Conservation (phyloP, 306 rosid species). For the Macrotyloma uniflorum region DNA sequence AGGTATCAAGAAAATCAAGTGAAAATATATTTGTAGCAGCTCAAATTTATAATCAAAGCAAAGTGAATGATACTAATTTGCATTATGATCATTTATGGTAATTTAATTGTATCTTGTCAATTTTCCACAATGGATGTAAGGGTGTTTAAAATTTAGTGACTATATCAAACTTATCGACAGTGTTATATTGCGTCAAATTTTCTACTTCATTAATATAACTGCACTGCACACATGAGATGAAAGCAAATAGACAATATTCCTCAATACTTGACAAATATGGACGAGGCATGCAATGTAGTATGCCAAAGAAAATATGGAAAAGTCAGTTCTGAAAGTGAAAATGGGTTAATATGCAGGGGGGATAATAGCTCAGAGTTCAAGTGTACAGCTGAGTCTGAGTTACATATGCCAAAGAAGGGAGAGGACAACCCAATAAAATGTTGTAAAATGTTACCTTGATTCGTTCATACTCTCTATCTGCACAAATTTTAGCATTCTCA, state of each 20-base stretch:
- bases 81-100: constrained; percentile 8
- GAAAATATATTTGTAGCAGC: background rate
- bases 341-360: background rate
- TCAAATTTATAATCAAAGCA: constrained; percentile 19
- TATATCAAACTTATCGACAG: background rate
- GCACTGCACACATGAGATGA: constrained; percentile 4
- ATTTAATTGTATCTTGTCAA: constrained; percentile 5
- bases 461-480: constrained; percentile 77
- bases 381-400: constrained; percentile 12
- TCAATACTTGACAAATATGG: constrained; percentile 7
- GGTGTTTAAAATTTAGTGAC: constrained; percentile 14
- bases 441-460: constrained; percentile 67
- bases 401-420: background rate
- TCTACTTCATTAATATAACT: constrained; percentile 22
- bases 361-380: constrained; percentile 6
- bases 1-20: constrained; percentile 13
- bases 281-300: background rate
- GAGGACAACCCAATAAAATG: background rate
- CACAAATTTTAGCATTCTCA: constrained; percentile 75
- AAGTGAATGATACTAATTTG: background rate
- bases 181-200: background rate
- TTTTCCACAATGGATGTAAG: background rate
- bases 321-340: constrained; percentile 13
- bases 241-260: constrained; percentile 5
- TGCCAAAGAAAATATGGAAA: constrained; percentile 25